Conservation (phyloP, 129 eudicot species). For the Daucus carota region DNA sequence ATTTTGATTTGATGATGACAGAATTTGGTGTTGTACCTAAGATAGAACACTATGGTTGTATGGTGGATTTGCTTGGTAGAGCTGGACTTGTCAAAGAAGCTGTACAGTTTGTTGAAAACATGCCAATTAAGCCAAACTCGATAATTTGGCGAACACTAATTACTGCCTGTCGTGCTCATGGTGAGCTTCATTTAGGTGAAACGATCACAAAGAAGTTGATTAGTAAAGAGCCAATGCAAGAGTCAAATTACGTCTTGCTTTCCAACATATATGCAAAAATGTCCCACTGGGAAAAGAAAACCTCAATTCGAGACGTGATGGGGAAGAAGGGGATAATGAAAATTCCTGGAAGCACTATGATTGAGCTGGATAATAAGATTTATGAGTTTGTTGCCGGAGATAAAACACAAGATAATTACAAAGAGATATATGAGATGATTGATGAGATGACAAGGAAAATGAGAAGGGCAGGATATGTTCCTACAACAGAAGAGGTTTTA, state of each 20-base stretch:
- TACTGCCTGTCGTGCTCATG: conserved; percentile 57
- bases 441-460: conserved; percentile 64
- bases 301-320: conserved; percentile 55
- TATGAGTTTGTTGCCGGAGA: conserved; percentile 72
- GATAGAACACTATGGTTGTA: conserved; percentile 82
- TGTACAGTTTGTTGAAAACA: conserved; percentile 45
- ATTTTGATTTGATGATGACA: conserved; percentile 41
- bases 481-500: conserved; percentile 56
- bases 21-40: conserved; percentile 44
- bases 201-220: conserved; percentile 40
- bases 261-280: conserved; percentile 71
- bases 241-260: conserved; percentile 61
- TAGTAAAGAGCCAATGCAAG: conserved; percentile 41
- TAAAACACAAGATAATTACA: conserved; percentile 36
- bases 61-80: conserved; percentile 74
- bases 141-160: conserved; percentile 63
- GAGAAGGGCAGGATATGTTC: conserved; percentile 59
- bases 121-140: conserved; percentile 75
- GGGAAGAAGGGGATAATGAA: conserved; percentile 55
- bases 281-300: conserved; percentile 62
- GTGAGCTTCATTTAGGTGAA: conserved; percentile 59
- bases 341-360: conserved; percentile 65
- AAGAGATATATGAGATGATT: conserved; percentile 61
- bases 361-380: conserved; percentile 50
- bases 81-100: conserved; percentile 68